Conservation (phyloP, 2,329 filamentous ascomycete species). For the Aureobasidium sp. region DNA sequence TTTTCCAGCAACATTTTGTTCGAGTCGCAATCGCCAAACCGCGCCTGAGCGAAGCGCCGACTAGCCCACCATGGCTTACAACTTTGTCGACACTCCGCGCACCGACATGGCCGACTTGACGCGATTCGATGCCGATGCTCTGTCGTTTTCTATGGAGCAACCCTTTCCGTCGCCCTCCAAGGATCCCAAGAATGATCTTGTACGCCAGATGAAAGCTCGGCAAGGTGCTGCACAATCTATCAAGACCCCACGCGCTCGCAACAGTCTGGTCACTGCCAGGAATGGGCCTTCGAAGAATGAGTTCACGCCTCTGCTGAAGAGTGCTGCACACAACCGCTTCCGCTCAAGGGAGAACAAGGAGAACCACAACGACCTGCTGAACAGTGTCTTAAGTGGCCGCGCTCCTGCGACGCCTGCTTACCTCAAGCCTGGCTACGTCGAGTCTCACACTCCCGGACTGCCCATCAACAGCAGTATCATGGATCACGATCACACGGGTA, state of each 20-base stretch:
- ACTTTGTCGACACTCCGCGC: constrained; percentile 72
- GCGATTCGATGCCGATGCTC: constrained; percentile 53
- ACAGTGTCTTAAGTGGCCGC: constrained; percentile 36
- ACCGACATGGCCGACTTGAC: constrained; percentile 81
- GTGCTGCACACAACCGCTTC: constrained; percentile 63
- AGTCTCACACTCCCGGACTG: constrained; percentile 63
- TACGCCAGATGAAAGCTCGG: constrained; percentile 67
- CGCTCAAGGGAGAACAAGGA: constrained; percentile 23
- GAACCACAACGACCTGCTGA: constrained; percentile 18
- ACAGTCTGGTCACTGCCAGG: constrained; percentile 62
- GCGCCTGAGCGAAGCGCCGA: constrained; percentile 2
- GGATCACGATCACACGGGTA: constrained; percentile 53
- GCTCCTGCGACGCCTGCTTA: constrained; percentile 61
- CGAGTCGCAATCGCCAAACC: background rate
- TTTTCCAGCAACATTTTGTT: constrained; percentile 14
- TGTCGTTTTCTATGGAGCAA: constrained; percentile 80
- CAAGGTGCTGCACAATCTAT: constrained; percentile 49
- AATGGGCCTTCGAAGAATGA: constrained; percentile 58
- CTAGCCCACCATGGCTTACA: constrained; percentile 35
- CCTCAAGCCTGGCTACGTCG: constrained; percentile 55
- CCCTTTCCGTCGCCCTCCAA: constrained; percentile 79
- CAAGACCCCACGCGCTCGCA: constrained; percentile 67
- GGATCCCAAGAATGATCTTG: constrained; percentile 58
- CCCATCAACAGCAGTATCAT: constrained; percentile 70
- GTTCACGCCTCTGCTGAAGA: constrained; percentile 90